Conservation (phyloP, 352 stramenopile species). For the Phytophthora lateralis region DNA sequence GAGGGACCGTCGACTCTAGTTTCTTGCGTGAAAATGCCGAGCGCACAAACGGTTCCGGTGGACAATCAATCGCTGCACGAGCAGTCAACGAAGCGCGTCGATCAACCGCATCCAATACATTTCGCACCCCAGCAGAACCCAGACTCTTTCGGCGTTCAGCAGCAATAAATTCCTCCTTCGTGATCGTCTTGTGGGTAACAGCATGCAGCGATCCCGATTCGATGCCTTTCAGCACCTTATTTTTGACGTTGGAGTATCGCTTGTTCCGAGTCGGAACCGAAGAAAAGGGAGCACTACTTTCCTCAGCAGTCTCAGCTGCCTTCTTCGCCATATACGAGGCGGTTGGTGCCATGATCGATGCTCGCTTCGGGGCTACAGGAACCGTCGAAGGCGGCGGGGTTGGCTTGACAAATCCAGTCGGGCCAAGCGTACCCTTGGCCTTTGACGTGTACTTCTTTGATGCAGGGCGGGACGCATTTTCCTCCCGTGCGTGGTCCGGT, state of each 20-base stretch:
- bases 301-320: constrained; percentile 19
- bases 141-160: constrained; percentile 54
- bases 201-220: constrained; percentile 21
- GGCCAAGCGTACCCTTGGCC: constrained; percentile 7
- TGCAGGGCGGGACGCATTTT: not conserved
- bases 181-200: constrained; percentile 37
- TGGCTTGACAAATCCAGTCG: constrained; percentile 25
- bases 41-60: constrained; percentile 36
- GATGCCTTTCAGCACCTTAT: constrained; percentile 46
- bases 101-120: constrained; percentile 24
- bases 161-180: constrained; percentile 43
- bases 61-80: constrained; percentile 21
- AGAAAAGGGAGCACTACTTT: not conserved
- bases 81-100: constrained; percentile 37
- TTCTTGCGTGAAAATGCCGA: constrained; percentile 49
- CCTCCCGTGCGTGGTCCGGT: not conserved
- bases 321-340: constrained; percentile 44
- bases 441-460: constrained; percentile 15
- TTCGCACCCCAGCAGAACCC: constrained; percentile 28
- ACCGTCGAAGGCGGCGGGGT: constrained; percentile 13
- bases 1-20: constrained; percentile 50
- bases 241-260: constrained; percentile 57
- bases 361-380: constrained; percentile 32
- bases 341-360: constrained; percentile 40
- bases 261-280: constrained; percentile 32